phyloP scores from a whole-genome alignment of 371 early-diverging fungal genomes.

The Gilbertella persicaria region DNA sequence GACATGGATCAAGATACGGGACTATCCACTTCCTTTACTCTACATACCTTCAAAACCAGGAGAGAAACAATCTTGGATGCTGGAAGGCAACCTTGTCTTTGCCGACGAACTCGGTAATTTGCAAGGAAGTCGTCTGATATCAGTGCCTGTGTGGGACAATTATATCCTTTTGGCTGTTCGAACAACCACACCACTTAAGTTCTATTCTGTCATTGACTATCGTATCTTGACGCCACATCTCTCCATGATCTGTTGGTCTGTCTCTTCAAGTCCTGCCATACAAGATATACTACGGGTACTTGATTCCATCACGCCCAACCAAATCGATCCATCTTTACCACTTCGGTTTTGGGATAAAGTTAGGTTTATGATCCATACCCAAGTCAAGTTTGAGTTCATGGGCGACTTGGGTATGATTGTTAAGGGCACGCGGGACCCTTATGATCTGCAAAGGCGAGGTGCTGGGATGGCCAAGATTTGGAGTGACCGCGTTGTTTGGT shows the following conservation, averaged over 20 bases:
- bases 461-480: conserved; percentile 38
- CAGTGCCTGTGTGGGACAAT: not conserved
- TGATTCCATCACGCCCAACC: conserved; percentile 54
- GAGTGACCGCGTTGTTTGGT: conserved; percentile 28
- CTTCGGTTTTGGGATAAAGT: conserved; percentile 77
- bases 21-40: conserved; percentile 57
- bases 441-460: conserved; percentile 21
- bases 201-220: conserved; percentile 52
- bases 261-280: conserved; percentile 57
- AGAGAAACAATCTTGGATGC: conserved; percentile 33
- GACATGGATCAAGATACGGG: conserved; percentile 47
- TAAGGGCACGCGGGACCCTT: conserved; percentile 37
- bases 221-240: conserved; percentile 25
- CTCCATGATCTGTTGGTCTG: conserved; percentile 50
- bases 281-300: conserved; percentile 59
- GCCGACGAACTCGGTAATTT: conserved; percentile 33
- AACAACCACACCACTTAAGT: conserved; percentile 59
- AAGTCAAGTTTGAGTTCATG: conserved; percentile 37
- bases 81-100: conserved; percentile 29
- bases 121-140: conserved; percentile 21
- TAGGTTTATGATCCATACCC: conserved; percentile 59
- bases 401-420: conserved; percentile 44
- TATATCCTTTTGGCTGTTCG: conserved; percentile 42
- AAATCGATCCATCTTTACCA: conserved; percentile 60
- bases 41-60: conserved; percentile 52